Percentiles rank a stretch among this genome's conserved stretches.
Evolutionary conservation across 1,284 basidiomycete species (phyloP).

Genomic region (Heterobasidion irregulare): DNA sequence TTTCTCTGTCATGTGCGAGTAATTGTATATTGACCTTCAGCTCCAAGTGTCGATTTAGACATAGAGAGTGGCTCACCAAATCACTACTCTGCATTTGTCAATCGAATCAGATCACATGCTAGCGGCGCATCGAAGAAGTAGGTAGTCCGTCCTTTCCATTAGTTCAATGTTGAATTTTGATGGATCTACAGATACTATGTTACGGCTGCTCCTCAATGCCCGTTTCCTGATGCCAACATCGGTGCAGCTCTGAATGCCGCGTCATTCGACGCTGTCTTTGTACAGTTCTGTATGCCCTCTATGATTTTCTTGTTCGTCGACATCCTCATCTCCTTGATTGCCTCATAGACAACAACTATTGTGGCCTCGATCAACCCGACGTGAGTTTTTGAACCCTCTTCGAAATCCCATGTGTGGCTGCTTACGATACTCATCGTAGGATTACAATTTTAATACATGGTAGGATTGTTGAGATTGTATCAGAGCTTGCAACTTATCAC

Average conservation of each 20-base stretch:
- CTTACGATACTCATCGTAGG: constrained; percentile 4
- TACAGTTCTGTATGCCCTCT: constrained; percentile 40
- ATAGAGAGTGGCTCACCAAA: constrained; percentile 49
- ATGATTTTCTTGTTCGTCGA: background rate
- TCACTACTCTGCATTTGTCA: constrained; percentile 49
- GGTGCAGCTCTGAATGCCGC: constrained; percentile 42
- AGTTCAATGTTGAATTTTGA: background rate
- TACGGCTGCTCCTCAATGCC: constrained; percentile 52
- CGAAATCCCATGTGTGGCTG: background rate
- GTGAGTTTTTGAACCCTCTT: background rate
- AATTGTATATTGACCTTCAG: background rate
- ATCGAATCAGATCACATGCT: constrained; percentile 35
- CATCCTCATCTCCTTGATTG: background rate
- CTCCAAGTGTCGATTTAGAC: constrained; percentile 48
- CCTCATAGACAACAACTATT: constrained; percentile 47
- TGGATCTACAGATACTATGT: constrained; percentile 36
- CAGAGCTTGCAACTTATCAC: background rate
- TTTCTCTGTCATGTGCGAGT: background rate
- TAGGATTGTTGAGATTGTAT: background rate
- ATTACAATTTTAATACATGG: constrained; percentile 39
- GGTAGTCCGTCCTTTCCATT: background rate
- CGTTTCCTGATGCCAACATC: constrained; percentile 45
- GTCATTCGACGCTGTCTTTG: constrained; percentile 51
- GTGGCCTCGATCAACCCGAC: constrained; percentile 27
- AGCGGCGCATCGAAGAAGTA: constrained; percentile 37